Base-by-base conservation (phyloP, 2,329 filamentous ascomycete species). In the Penicillium sp. region DNA sequence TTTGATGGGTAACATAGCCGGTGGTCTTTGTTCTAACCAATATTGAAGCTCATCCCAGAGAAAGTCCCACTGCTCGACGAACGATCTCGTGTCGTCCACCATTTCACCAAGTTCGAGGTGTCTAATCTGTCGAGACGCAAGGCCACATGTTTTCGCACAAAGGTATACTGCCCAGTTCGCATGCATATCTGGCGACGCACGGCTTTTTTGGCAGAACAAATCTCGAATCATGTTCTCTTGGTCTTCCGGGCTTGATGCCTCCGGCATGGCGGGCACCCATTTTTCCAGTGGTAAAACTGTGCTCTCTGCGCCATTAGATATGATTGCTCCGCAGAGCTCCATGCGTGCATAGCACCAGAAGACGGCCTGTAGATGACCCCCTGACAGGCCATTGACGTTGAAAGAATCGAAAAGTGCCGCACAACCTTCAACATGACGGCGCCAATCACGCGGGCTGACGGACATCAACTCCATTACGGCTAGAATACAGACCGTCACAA, bases 91-190 rank as follows among this genome's bases (percentile, higher is more conserved):
- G 48, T 77, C 78, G 5, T 72, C 73, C 47, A 77, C 76, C 21
- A 68, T 63, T 56, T 79, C 74, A 5, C 75, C 77, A 1, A 81
- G 68, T 57, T 82, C 79, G 4, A 76, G 56, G 54, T 74, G 76
- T 36, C 77, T 74, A 5, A 79, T 81, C 26, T 76, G 76, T 19
- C 77, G 72, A 18, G 78, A 75, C 9, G 80, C 70, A 4, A 84
- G 75, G 60, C 82, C 77, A 58, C 77, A 81, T 1, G 77, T 78
- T 48, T 76, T 76, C 1, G 81, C 79, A 47, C 76, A 79, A 1
- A 86, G 73, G 55, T 81, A 85, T 2, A 85, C 81, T n/a, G 82
- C 75, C 60, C 81, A 82, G 60, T 85, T 85, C 24, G 83, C 83
- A 52, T 83, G 78, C 74, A 80, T 82, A 60, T 85, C 83, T 16